These are phyloP conservation scores for Scedosporium aurantiacum DNA, from an alignment of 2,329 filamentous ascomycete genomes.

Conservation along the genomic window DNA sequence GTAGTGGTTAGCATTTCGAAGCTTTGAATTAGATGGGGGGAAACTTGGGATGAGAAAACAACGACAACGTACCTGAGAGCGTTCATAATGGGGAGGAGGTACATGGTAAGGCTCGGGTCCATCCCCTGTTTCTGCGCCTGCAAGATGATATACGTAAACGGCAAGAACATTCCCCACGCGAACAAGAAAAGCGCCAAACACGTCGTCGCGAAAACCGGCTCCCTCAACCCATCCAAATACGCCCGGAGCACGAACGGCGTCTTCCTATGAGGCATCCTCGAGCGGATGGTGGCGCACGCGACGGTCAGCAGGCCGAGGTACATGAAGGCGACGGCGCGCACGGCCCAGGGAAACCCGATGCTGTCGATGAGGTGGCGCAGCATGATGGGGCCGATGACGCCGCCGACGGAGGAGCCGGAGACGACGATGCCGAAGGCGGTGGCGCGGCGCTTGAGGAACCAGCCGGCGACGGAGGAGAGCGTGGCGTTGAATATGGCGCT, in stretches of 20 bases:
- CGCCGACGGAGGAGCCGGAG: constrained; percentile 43
- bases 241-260: constrained; percentile 32
- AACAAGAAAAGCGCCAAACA: constrained; percentile 40
- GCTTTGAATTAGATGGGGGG: too few species aligned
- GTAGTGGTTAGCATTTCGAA: not conserved
- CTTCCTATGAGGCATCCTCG: constrained; percentile 32
- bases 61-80: constrained; percentile 29
- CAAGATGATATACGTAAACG: constrained; percentile 41
- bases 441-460: constrained; percentile 41
- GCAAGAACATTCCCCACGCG: constrained; percentile 43
- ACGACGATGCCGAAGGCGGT: constrained; percentile 42
- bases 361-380: constrained; percentile 39
- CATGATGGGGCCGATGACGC: constrained; percentile 50
- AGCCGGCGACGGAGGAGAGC: constrained; percentile 33
- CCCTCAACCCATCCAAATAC: constrained; percentile 34
- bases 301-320: constrained; percentile 27
- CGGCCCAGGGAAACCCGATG: constrained; percentile 36
- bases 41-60: not conserved
- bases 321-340: constrained; percentile 35
- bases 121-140: constrained; percentile 35
- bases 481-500: constrained; percentile 30
- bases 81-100: constrained; percentile 47
- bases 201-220: constrained; percentile 32
- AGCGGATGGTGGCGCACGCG: constrained; percentile 24
- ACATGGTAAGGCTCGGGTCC: constrained; percentile 27